Evolutionary conservation across 2,329 filamentous ascomycete species (phyloP).

Genomic region (Botrytis medusae): DNA sequence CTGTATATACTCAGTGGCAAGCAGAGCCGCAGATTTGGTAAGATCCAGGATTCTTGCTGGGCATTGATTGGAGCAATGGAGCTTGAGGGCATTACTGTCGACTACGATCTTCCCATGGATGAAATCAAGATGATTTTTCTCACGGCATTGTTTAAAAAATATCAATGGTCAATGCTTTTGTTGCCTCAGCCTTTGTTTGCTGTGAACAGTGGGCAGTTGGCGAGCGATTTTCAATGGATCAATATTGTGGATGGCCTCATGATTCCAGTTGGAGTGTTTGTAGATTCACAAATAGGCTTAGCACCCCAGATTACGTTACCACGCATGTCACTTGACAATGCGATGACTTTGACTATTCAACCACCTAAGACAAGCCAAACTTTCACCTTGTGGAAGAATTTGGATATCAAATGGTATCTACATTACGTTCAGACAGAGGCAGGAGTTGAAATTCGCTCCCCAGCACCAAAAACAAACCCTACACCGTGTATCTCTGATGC

Average conservation of each 20-base stretch:
- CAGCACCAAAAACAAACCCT: neutral
- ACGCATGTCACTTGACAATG: neutral
- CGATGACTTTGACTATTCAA: neutral
- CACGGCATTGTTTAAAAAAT: neutral
- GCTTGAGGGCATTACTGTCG: neutral
- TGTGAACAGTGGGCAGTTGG: neutral
- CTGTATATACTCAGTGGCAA: neutral
- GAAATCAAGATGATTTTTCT: neutral
- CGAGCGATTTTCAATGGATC: neutral
- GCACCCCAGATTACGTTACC: neutral
- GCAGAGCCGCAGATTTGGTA: neutral
- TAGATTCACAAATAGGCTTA: neutral
- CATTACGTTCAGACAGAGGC: neutral
- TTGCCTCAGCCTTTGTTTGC: neutral
- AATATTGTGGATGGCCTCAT: neutral
- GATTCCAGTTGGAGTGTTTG: constrained; percentile 4
- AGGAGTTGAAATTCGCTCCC: neutral
- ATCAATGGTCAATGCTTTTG: neutral
- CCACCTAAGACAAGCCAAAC: neutral
- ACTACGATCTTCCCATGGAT: neutral
- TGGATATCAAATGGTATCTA: constrained; percentile 5
- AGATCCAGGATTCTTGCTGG: neutral
- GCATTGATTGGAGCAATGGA: neutral
- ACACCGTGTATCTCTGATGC: neutral
- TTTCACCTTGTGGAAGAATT: neutral